phyloP scores from a whole-genome alignment of 306 rosid species.

The Citrullus colocynthis region DNA sequence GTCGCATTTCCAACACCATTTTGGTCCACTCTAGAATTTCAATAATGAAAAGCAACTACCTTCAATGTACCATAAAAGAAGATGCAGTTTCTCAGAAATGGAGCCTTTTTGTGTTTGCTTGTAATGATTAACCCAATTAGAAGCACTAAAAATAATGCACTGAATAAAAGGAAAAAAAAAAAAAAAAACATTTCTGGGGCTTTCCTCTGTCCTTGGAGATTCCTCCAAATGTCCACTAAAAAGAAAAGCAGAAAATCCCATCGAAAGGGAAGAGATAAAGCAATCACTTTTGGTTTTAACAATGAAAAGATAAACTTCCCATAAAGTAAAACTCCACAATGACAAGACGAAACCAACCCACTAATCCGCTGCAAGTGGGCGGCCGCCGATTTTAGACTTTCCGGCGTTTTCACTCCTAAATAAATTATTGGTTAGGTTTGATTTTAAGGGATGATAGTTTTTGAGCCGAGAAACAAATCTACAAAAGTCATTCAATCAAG shows the following conservation, averaged over 20 bases:
- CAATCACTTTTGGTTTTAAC: neutral
- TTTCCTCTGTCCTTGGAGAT: slow-evolving; percentile 21
- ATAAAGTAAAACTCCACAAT: neutral
- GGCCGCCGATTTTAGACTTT: neutral
- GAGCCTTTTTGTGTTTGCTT: neutral
- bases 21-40: too few relatives aligned
- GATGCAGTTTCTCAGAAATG: neutral
- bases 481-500: too few relatives aligned
- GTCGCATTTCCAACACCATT: too few relatives aligned
- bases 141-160: neutral
- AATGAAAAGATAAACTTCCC: neutral
- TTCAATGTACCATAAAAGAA: neutral
- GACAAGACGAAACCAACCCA: neutral
- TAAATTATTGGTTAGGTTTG: neutral
- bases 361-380: neutral
- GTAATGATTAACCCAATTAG: neutral
- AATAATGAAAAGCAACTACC: too few relatives aligned
- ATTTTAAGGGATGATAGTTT: neutral
- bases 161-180: neutral
- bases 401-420: neutral
- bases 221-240: slow-evolving; percentile 2
- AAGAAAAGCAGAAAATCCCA: neutral
- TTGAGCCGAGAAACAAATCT: too few relatives aligned
- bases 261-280: neutral
- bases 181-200: neutral